These are phyloP conservation scores for Cyberlindnera xishuangbannaensis DNA, from an alignment of 805 yeast genomes.

Conservation along the genomic window DNA sequence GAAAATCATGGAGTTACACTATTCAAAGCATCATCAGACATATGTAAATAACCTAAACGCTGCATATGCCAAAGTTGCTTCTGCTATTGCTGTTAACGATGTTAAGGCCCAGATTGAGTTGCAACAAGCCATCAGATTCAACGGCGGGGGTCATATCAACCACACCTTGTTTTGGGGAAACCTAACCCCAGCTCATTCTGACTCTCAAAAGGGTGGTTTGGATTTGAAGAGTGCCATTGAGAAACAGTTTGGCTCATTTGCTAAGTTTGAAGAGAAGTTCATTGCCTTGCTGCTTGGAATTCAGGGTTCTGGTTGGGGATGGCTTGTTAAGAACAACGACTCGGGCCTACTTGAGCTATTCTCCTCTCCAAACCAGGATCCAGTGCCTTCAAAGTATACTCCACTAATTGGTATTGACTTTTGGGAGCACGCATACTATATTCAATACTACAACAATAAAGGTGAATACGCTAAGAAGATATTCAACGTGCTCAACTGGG, in stretches of 20 bases:
- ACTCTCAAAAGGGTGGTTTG: conserved; percentile 32
- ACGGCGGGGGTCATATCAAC: conserved; percentile 47
- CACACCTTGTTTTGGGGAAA: conserved; percentile 46
- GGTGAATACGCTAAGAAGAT: conserved; percentile 45
- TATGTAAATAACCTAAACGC: conserved; percentile 42
- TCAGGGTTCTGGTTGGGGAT: conserved; percentile 53
- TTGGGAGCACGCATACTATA: conserved; percentile 51
- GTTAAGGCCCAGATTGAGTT: conserved; percentile 37
- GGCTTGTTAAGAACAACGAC: conserved; percentile 37
- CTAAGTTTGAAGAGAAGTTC: conserved; percentile 35
- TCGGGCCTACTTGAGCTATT: conserved; percentile 39
- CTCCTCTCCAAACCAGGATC: conserved; percentile 43
- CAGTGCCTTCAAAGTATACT: conserved; percentile 34
- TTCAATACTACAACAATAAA: conserved; percentile 47
- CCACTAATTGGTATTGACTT: conserved; percentile 47
- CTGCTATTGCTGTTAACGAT: conserved; percentile 32
- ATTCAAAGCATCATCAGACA: conserved; percentile 46
- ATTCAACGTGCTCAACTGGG: conserved; percentile 48
- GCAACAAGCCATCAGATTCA: conserved; percentile 41
- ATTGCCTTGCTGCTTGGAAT: conserved; percentile 40
- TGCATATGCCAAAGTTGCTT: conserved; percentile 36
- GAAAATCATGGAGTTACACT: conserved; percentile 41
- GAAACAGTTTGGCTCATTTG: conserved; percentile 41
- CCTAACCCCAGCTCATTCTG: conserved; percentile 32
- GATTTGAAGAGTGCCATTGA: conserved; percentile 34